Percentiles rank a stretch among this genome's conserved stretches.
Evolutionary conservation across 108 stramenopile genomes (phyloP).

Genomic region (Cylindrotheca closterium): DNA sequence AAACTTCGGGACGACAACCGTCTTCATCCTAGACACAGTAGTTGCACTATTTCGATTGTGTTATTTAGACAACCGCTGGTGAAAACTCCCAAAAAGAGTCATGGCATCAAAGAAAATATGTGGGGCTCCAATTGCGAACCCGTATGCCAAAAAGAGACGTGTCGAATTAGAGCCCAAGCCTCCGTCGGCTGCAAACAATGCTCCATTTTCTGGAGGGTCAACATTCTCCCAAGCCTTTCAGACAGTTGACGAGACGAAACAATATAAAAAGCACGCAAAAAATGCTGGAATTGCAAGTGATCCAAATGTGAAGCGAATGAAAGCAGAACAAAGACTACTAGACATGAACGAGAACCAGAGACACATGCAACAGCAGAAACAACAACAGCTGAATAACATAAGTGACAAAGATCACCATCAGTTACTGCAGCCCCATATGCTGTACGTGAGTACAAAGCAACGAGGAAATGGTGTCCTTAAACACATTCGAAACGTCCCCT

Average conservation of each 20-base stretch:
- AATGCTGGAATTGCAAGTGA: background rate
- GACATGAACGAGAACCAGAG: slow-evolving; percentile 29
- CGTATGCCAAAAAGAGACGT: slow-evolving; percentile 26
- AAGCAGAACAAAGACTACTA: slow-evolving; percentile 38
- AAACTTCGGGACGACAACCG: too few species aligned
- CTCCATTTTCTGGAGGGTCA: background rate
- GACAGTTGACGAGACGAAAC: slow-evolving; percentile 41
- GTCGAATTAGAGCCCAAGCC: background rate
- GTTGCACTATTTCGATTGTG: background rate
- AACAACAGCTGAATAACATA: background rate
- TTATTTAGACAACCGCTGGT: background rate
- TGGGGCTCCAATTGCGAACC: slow-evolving; percentile 13
- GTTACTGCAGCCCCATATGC: slow-evolving; percentile 62
- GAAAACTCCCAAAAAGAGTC: background rate
- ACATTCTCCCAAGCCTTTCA: slow-evolving; percentile 64
- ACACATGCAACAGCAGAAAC: slow-evolving; percentile 9
- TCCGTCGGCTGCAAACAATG: slow-evolving; percentile 2
- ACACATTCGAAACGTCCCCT: slow-evolving; percentile 77
- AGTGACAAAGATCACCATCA: slow-evolving; percentile 51
- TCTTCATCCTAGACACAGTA: too few species aligned
- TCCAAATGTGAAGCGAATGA: slow-evolving; percentile 14
- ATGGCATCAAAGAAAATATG: background rate
- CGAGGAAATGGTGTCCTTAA: slow-evolving; percentile 70
- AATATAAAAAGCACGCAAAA: slow-evolving; percentile 26
- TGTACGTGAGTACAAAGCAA: slow-evolving; percentile 74